Conservation (phyloP, 495 filamentous ascomycete genomes). For the Xylaria curta region DNA sequence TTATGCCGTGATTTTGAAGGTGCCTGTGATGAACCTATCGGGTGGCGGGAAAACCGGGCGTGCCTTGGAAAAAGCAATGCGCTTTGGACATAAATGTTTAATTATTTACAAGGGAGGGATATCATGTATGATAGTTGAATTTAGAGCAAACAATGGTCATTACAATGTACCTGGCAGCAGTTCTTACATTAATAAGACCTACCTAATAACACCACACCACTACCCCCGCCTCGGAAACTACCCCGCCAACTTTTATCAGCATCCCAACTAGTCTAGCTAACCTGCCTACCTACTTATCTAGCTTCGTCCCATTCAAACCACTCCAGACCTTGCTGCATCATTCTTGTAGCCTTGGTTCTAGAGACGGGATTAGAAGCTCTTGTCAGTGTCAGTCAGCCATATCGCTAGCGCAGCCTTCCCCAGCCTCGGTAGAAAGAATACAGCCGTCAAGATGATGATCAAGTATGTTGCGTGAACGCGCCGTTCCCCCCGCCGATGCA, state of each 20-base stretch:
- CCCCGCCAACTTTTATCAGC: slow-evolving; percentile 19
- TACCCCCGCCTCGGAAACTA: slow-evolving; percentile 21
- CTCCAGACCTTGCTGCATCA: neutral
- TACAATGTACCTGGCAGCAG: no score
- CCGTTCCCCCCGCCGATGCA: slow-evolving; percentile 5
- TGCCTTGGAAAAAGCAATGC: neutral
- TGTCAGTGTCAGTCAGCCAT: neutral
- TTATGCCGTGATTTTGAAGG: neutral
- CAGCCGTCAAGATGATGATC: slow-evolving; percentile 53
- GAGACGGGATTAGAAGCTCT: neutral
- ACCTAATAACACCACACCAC: neutral
- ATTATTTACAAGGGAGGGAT: neutral
- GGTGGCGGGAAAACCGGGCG: neutral
- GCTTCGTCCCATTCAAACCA: neutral
- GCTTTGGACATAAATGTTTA: neutral
- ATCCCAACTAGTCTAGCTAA: slow-evolving; percentile 1
- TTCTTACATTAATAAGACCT: neutral
- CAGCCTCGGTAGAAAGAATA: neutral
- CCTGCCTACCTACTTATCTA: neutral
- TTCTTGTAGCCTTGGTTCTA: neutral
- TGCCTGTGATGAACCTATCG: neutral
- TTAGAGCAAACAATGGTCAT: no score
- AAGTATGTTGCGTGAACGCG: slow-evolving; percentile 42
- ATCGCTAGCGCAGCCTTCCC: neutral
- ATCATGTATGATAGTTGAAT: no score